phyloP scores from a whole-genome alignment of 2,329 filamentous ascomycete genomes.

The Calonectria henricotiae region DNA sequence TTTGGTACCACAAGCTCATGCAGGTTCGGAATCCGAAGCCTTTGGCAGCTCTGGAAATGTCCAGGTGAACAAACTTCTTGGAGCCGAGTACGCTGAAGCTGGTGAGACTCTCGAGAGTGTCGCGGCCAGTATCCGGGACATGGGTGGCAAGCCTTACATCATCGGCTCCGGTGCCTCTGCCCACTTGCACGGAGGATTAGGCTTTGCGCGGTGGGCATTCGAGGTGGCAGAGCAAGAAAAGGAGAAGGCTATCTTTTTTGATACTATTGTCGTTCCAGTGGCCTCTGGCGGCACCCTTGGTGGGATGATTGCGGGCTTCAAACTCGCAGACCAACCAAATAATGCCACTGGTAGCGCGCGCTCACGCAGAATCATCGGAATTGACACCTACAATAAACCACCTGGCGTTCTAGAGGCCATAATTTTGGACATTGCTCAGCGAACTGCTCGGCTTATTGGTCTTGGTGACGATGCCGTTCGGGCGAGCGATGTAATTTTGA shows the following conservation, averaged over 20 bases:
- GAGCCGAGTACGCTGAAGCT: not conserved
- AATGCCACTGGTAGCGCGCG: not conserved
- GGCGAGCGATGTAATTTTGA: not conserved
- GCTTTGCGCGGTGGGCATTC: not conserved
- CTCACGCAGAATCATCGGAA: not conserved
- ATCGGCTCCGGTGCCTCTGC: not conserved
- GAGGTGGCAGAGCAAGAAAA: not conserved
- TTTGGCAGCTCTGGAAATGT: not conserved
- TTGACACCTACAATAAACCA: slow-evolving; percentile 2
- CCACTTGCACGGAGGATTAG: not conserved
- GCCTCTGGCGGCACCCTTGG: not conserved
- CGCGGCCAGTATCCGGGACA: not conserved
- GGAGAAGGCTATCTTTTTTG: not conserved
- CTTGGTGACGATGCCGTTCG: not conserved
- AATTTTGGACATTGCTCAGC: not conserved
- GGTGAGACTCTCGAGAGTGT: not conserved
- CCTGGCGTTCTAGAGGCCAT: not conserved
- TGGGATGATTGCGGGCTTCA: not conserved
- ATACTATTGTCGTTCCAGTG: not conserved
- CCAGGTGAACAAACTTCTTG: not conserved
- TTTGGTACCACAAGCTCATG: not conserved
- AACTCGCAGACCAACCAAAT: not conserved
- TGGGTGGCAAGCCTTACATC: not conserved
- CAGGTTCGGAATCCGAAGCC: not conserved
- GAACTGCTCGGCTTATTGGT: not conserved